Conservation (phyloP, 169 alveolate species). For the Eimeria maxima region DNA sequence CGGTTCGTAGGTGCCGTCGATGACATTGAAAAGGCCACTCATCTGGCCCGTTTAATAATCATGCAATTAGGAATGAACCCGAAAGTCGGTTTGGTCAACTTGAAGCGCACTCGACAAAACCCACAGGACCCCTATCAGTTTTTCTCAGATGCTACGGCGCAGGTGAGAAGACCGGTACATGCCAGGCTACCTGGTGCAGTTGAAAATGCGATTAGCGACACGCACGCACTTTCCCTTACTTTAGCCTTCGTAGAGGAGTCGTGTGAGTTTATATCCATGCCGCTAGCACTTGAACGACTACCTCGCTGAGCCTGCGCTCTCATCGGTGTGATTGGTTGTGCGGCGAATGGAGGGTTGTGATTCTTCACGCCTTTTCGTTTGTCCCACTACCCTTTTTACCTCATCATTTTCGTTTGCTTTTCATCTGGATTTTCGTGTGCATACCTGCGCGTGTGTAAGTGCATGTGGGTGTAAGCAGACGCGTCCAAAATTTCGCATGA, state of each 20-base stretch:
- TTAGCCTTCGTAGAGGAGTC: not conserved
- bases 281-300: not conserved
- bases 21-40: slow-evolving; percentile 95
- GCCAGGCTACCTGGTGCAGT: not conserved
- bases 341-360: not conserved
- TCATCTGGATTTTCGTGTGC: not conserved
- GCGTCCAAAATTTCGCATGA: not conserved
- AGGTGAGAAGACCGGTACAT: not conserved
- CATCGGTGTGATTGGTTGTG: not conserved
- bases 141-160: slow-evolving; percentile 45
- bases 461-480: not conserved
- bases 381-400: not conserved
- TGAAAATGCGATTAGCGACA: not conserved
- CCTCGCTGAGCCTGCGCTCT: not conserved
- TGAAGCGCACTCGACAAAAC: slow-evolving; percentile 57
- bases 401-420: not conserved
- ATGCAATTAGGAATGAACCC: slow-evolving; percentile 95
- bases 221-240: not conserved
- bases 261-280: not conserved
- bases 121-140: slow-evolving; percentile 51
- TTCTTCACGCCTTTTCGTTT: not conserved
- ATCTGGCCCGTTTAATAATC: slow-evolving; percentile 93
- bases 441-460: not conserved
- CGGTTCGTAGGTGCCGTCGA: slow-evolving; percentile 79
- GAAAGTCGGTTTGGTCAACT: slow-evolving; percentile 91